Percentiles rank a stretch among this genome's conserved stretches.
phyloP scores from a whole-genome alignment of 176 grass and related monocot genomes.

The Themeda triandra region DNA sequence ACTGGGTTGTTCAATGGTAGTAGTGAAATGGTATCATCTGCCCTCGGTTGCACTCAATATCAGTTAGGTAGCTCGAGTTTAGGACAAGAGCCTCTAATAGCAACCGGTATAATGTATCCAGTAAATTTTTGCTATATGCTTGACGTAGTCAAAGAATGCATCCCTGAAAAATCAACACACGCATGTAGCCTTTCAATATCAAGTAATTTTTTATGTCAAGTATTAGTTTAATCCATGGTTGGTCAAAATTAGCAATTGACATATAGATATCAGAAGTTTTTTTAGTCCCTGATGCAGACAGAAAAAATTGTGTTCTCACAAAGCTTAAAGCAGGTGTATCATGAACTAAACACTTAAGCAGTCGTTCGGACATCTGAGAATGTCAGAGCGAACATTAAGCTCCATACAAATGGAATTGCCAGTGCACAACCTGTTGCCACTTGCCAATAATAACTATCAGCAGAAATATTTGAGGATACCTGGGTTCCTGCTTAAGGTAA shows the following conservation, averaged over 20 bases:
- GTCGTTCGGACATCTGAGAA: neutral
- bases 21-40: conserved; percentile 50
- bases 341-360: neutral
- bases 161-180: conserved; percentile 20
- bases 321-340: too few species aligned
- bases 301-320: too few species aligned
- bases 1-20: conserved; percentile 45
- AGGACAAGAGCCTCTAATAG: conserved; percentile 60
- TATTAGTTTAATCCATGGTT: too few species aligned
- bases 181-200: too few species aligned
- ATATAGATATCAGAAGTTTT: too few species aligned
- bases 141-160: conserved; percentile 38
- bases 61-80: conserved; percentile 8
- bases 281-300: neutral
- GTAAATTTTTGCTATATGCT: conserved; percentile 21
- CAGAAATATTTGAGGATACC: neutral
- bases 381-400: too few species aligned
- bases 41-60: conserved; percentile 48
- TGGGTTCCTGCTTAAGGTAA: neutral
- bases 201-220: too few species aligned
- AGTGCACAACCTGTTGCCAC: too few species aligned
- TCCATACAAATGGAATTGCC: too few species aligned
- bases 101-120: conserved; percentile 33
- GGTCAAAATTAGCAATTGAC: too few species aligned
- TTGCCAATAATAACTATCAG: too few species aligned